Evolutionary conservation across 768 basidiomycete species (phyloP).

Genomic region (Pisolithus orientalis): DNA sequence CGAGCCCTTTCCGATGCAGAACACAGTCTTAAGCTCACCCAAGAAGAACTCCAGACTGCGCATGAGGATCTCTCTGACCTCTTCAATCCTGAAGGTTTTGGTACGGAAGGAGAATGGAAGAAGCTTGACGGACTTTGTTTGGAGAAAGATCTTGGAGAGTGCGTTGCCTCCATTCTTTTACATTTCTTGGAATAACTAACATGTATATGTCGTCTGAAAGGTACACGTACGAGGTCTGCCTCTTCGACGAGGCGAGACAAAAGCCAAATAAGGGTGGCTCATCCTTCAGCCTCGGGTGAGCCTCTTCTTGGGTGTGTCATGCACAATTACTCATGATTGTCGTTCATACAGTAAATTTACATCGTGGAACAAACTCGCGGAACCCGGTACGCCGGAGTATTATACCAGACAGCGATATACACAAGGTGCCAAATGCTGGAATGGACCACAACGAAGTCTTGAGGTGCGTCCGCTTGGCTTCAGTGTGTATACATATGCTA

Average conservation of each 20-base stretch:
- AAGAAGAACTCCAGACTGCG: slow-evolving; percentile 48
- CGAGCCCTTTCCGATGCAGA: slow-evolving; percentile 62
- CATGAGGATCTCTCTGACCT: slow-evolving; percentile 58
- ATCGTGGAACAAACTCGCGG: slow-evolving; percentile 65
- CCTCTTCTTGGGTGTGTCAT: slow-evolving; percentile 3
- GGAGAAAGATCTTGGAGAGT: slow-evolving; percentile 85
- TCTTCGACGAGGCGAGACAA: slow-evolving; percentile 85
- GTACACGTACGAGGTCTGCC: slow-evolving; percentile 91
- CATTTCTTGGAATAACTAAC: slow-evolving; percentile 6
- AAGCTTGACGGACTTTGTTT: slow-evolving; percentile 83
- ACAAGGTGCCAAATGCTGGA: slow-evolving; percentile 89
- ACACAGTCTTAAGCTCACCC: slow-evolving; percentile 43
- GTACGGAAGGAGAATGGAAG: slow-evolving; percentile 89
- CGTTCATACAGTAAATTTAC: slow-evolving; percentile 52
- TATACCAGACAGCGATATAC: slow-evolving; percentile 82
- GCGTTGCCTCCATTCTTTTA: slow-evolving; percentile 30
- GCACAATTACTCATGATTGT: background rate
- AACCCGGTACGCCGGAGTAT: slow-evolving; percentile 61
- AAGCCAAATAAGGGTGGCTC: slow-evolving; percentile 78
- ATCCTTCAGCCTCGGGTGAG: slow-evolving; percentile 78
- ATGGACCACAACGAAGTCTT: slow-evolving; percentile 86
- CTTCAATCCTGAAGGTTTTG: slow-evolving; percentile 61
- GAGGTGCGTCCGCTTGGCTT: slow-evolving; percentile 40
- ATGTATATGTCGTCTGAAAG: slow-evolving; percentile 32
- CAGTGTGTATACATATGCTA: no score